Conservation (phyloP, 164 flowering plant species). For the Berberis vulgaris region DNA sequence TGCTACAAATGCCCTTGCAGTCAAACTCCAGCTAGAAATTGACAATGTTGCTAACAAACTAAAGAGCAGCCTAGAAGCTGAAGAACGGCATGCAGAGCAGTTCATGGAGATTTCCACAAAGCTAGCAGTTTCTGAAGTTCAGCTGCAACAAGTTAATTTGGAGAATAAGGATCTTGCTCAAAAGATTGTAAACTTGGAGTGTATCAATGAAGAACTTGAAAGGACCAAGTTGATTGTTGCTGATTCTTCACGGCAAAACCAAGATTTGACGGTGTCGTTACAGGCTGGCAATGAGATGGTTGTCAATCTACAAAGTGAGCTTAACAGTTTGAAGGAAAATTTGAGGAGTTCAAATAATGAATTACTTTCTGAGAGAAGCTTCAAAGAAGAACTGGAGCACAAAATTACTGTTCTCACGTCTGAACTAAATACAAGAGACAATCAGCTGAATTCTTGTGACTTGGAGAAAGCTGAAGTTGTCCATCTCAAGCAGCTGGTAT, state of each 20-base stretch:
- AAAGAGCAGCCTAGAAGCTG: slow-evolving; percentile 38
- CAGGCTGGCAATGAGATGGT: slow-evolving; percentile 41
- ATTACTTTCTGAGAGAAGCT: slow-evolving; percentile 38
- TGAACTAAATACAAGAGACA: slow-evolving; percentile 35
- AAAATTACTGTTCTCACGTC: slow-evolving; percentile 34
- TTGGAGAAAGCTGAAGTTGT: slow-evolving; percentile 37
- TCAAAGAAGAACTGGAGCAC: slow-evolving; percentile 35
- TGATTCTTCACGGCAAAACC: slow-evolving; percentile 30
- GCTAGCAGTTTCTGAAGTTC: slow-evolving; percentile 39
- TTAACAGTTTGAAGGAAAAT: slow-evolving; percentile 30
- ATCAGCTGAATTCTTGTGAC: slow-evolving; percentile 28
- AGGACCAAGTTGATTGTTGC: slow-evolving; percentile 22
- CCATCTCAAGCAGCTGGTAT: slow-evolving; percentile 32
- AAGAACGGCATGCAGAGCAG: slow-evolving; percentile 32
- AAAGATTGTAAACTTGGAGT: slow-evolving; percentile 35
- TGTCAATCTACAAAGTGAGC: slow-evolving; percentile 36
- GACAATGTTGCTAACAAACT: slow-evolving; percentile 40
- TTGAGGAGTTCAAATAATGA: slow-evolving; percentile 32
- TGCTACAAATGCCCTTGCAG: slow-evolving; percentile 33
- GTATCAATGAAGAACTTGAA: slow-evolving; percentile 37
- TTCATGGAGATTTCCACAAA: slow-evolving; percentile 33
- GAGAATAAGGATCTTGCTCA: slow-evolving; percentile 35
- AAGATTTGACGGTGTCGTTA: slow-evolving; percentile 26
- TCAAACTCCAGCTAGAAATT: slow-evolving; percentile 46
- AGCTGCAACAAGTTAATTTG: slow-evolving; percentile 39